Evolutionary conservation across 164 flowering plant species (phyloP).

Genomic region (Kingdonia uniflora): DNA sequence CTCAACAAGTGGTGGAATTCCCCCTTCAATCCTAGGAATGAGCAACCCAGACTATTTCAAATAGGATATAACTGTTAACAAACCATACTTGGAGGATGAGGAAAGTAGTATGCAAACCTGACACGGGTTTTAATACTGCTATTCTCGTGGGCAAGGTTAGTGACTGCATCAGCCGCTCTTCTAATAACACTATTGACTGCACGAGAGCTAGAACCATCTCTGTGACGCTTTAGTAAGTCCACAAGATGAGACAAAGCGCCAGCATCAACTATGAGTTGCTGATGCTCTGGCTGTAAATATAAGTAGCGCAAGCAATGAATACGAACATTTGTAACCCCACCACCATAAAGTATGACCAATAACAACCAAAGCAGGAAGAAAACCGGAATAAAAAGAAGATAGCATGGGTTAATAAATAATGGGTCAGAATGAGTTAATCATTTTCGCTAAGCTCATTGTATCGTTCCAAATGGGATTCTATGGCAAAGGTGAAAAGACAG

Average conservation of each 20-base stretch:
- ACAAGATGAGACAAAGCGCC: constrained; percentile 94
- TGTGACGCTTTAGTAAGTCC: constrained; percentile 58
- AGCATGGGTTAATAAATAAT: too few relatives aligned
- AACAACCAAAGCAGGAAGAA: too few relatives aligned
- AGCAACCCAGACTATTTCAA: constrained; percentile 3
- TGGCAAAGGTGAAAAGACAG: too few relatives aligned
- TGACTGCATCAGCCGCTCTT: constrained; percentile 97
- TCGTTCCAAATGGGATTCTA: too few relatives aligned
- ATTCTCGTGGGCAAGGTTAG: constrained; percentile 98
- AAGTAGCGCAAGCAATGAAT: neutral
- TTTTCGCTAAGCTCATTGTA: too few relatives aligned
- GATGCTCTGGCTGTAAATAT: constrained; percentile 88
- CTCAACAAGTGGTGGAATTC: constrained; percentile 96
- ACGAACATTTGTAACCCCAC: too few relatives aligned
- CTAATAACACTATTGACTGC: constrained; percentile 82
- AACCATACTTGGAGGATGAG: too few relatives aligned
- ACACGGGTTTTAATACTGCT: constrained; percentile 84
- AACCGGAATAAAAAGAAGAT: too few relatives aligned
- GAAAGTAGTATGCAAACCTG: constrained; percentile 39
- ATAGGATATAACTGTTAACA: too few relatives aligned
- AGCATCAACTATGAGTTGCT: constrained; percentile 82
- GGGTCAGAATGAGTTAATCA: too few relatives aligned
- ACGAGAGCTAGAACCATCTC: constrained; percentile 40
- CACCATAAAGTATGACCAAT: too few relatives aligned
- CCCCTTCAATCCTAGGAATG: constrained; percentile 74